A percentile compares a stretch with the other conserved stretches of the same genome.
These are phyloP conservation scores for Hypomontagnella submonticulosa DNA, from an alignment of 495 filamentous ascomycete genomes.

Conservation along the genomic window DNA sequence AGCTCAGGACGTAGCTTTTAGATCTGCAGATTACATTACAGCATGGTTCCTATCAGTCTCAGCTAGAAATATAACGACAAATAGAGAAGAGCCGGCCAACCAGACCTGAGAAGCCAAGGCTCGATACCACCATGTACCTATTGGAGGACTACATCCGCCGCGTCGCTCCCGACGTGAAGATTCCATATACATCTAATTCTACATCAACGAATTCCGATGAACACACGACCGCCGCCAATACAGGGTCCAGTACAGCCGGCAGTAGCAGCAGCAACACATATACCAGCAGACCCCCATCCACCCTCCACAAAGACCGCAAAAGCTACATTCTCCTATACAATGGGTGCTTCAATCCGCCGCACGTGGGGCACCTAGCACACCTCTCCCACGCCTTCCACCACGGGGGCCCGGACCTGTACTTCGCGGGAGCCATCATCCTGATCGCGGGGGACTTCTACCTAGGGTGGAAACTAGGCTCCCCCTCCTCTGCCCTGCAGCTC, in stretches of 20 bases:
- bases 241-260: neutral
- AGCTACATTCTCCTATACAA: constrained; percentile 43
- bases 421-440: constrained; percentile 26
- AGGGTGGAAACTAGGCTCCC: constrained; percentile 1
- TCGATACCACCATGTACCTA: neutral
- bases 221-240: too few relatives aligned
- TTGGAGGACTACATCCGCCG: constrained; percentile 1
- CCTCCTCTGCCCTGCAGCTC: neutral
- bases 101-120: too few relatives aligned
- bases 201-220: too few relatives aligned
- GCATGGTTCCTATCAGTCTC: too few relatives aligned
- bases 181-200: too few relatives aligned
- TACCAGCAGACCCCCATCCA: neutral
- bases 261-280: neutral
- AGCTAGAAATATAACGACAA: too few relatives aligned
- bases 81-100: too few relatives aligned
- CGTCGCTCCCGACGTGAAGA: neutral
- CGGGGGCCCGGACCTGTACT: constrained; percentile 13
- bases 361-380: constrained; percentile 36
- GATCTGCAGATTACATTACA: neutral
- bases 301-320: constrained; percentile 1
- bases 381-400: constrained; percentile 27
- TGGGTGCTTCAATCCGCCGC: constrained; percentile 49
- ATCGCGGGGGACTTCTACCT: constrained; percentile 23
- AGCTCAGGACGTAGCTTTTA: neutral